Percentiles rank a stretch among this genome's conserved stretches.
Evolutionary conservation across 2,329 filamentous ascomycete genomes (phyloP).

Genomic region (Coniochaeta pulveracea): DNA sequence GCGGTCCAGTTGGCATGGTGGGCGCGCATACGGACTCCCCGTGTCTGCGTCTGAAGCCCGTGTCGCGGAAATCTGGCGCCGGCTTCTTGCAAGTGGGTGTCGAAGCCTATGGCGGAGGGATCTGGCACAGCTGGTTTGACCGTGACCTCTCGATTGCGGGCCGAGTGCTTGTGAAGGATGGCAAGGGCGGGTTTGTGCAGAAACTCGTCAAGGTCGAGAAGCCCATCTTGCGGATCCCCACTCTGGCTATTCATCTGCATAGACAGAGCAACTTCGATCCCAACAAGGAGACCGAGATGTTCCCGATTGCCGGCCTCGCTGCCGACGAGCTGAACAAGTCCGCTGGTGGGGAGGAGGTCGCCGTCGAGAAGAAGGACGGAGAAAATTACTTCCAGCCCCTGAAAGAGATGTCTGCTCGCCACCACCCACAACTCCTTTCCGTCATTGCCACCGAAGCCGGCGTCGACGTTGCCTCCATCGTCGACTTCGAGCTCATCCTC

Average conservation of each 20-base stretch:
- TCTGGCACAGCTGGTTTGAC: constrained; percentile 99
- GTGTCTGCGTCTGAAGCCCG: constrained; percentile 83
- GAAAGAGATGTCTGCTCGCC: constrained; percentile 65
- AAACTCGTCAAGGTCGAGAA: constrained; percentile 84
- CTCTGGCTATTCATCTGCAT: constrained; percentile 87
- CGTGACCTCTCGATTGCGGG: constrained; percentile 86
- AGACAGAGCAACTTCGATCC: constrained; percentile 78
- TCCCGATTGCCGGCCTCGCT: constrained; percentile 82
- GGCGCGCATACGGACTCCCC: constrained; percentile 95
- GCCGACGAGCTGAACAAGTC: constrained; percentile 79
- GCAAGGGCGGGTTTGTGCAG: constrained; percentile 64
- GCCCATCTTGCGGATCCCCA: constrained; percentile 85
- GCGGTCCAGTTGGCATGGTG: constrained; percentile 85
- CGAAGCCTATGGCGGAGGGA: constrained; percentile 90
- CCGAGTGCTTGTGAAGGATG: constrained; percentile 68
- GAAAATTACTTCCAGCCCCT: constrained; percentile 58
- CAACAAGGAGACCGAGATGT: constrained; percentile 94
- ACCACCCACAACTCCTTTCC: constrained; percentile 80
- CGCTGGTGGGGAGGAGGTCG: constrained; percentile 24
- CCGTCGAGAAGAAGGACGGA: constrained; percentile 26
- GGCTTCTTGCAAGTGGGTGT: constrained; percentile 93
- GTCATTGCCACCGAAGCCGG: constrained; percentile 72
- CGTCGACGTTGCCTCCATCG: constrained; percentile 57
- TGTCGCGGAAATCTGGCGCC: constrained; percentile 76
- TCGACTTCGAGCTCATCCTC: constrained; percentile 94